These are phyloP conservation scores for Barnettozyma wickerhamii DNA, from an alignment of 805 yeast genomes.

Conservation along the genomic window DNA sequence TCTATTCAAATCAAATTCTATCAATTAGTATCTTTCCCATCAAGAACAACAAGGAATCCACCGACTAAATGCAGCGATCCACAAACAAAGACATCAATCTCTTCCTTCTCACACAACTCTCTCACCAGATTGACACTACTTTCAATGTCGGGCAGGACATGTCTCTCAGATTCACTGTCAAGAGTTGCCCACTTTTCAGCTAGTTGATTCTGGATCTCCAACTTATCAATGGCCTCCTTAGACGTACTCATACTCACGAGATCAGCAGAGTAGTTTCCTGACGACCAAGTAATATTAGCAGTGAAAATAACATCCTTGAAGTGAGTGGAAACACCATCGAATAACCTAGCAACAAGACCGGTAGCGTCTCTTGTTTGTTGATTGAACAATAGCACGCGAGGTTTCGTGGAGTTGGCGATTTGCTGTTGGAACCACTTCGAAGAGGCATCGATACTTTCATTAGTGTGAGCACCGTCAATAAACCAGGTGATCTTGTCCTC, in stretches of 20 bases:
- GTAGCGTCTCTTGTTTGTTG: constrained; percentile 91
- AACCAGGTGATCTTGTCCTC: constrained; percentile 61
- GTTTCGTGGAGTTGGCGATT: constrained; percentile 26
- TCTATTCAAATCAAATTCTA: too few relatives aligned
- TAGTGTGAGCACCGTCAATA: constrained; percentile 94
- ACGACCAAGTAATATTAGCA: constrained; percentile 88
- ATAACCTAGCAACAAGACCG: constrained; percentile 52
- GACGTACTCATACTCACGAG: constrained; percentile 83
- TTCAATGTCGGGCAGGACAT: constrained; percentile 73
- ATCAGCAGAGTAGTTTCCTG: constrained; percentile 76
- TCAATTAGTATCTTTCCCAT: constrained; percentile 26
- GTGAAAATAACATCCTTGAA: constrained; percentile 83
- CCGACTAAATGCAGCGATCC: constrained; percentile 96
- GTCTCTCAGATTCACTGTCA: constrained; percentile 39
- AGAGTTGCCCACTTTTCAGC: constrained; percentile 64
- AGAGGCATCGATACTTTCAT: constrained; percentile 81
- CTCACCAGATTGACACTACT: constrained; percentile 56
- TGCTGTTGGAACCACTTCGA: constrained; percentile 68
- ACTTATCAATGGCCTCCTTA: constrained; percentile 69
- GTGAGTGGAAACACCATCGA: constrained; percentile 37
- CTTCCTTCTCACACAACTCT: constrained; percentile 14
- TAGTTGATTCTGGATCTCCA: constrained; percentile 74
- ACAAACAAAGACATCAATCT: constrained; percentile 77
- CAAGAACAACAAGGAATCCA: constrained; percentile 83
- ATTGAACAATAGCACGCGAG: constrained; percentile 68